These are phyloP conservation scores for Exserohilum rostratum DNA, from an alignment of 2,329 filamentous ascomycete species.

Conservation along the genomic window DNA sequence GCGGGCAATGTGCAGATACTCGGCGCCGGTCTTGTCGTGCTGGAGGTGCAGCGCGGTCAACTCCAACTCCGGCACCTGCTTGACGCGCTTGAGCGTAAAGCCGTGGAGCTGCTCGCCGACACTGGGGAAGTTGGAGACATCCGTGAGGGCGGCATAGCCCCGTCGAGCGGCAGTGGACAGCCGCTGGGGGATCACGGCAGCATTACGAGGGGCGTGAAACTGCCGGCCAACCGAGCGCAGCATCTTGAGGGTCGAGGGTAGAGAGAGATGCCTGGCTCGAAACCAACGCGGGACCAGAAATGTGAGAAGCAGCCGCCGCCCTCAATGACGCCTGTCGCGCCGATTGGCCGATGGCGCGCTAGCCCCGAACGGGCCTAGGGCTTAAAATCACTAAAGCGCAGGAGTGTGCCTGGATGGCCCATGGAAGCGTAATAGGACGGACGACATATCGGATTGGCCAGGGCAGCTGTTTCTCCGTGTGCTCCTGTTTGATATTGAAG, in stretches of 20 bases:
- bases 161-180: conserved; percentile 25
- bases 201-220: conserved; percentile 26
- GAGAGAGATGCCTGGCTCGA: background rate
- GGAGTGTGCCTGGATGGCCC: conserved; percentile 16
- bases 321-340: conserved; percentile 24
- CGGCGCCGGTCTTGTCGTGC: conserved; percentile 93
- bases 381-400: conserved; percentile 29
- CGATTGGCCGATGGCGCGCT: conserved; percentile 25
- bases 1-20: conserved; percentile 92
- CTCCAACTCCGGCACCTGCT: conserved; percentile 93
- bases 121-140: conserved; percentile 75
- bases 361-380: conserved; percentile 19
- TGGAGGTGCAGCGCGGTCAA: conserved; percentile 87
- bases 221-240: conserved; percentile 46
- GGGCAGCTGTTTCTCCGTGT: background rate
- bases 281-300: conserved; percentile 13
- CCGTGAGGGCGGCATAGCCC: conserved; percentile 70
- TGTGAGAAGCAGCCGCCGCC: conserved; percentile 13
- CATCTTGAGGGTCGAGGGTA: conserved; percentile 28
- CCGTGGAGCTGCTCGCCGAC: conserved; percentile 88
- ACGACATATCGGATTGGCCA: conserved; percentile 8
- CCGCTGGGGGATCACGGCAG: conserved; percentile 14
- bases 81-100: conserved; percentile 86
- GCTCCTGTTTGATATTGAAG: conserved; percentile 12
- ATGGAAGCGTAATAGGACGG: conserved; percentile 3